Base-by-base conservation (phyloP, 1,284 basidiomycete genomes). In the Pseudozyma tsukubaensis region DNA sequence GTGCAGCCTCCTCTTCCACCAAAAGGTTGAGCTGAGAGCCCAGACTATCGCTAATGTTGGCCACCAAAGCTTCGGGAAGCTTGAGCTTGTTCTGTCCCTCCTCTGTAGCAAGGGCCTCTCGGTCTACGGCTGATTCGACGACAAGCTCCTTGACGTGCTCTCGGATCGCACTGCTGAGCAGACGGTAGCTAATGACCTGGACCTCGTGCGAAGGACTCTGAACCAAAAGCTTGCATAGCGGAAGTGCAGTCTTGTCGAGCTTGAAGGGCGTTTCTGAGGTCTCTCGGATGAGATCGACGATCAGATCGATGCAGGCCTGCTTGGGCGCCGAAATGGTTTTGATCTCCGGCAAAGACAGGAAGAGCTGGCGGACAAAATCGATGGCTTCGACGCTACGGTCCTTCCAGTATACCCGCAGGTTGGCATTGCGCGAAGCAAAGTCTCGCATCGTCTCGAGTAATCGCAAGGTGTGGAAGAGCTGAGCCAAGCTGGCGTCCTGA, bases 391-490 rank as follows among this genome's bases (percentile, higher is more conserved):
- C 82, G 66, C 89, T 87, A 44, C 91, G 88, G 34, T 88, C 88
- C 21, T 89, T 86, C 91, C 93, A 96, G 7, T 71, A 72, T 29
- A 89, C 89, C 36, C 89, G 87, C 21, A 98, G 86, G 0, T 88
- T 84, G 78, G 92, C 92, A 85, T 94, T 97, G 2, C 90, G 89
- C 14, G 86, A 80, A 0, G 89, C 88, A 11, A 95, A 86, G 56
- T 94, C 92, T 58, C 91, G 88, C 19, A 97, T 87, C 24, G 88
- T 86, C 42, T 89, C 86, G 24, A 97, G 86, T 13, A 97, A 86
- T 29, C 86, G 86, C 59, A 97, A 85, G 0, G 92, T 91, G 52
- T 91, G 87, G 57, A 89, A 89, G 4, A 97, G 86, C 0, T 88
- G 86, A 0, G 90, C 88, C 37, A 93, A 87, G 0, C 89, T 89